These are phyloP conservation scores for Fusarium sp. DNA, from an alignment of 2,329 filamentous ascomycete genomes.

Conservation along the genomic window DNA sequence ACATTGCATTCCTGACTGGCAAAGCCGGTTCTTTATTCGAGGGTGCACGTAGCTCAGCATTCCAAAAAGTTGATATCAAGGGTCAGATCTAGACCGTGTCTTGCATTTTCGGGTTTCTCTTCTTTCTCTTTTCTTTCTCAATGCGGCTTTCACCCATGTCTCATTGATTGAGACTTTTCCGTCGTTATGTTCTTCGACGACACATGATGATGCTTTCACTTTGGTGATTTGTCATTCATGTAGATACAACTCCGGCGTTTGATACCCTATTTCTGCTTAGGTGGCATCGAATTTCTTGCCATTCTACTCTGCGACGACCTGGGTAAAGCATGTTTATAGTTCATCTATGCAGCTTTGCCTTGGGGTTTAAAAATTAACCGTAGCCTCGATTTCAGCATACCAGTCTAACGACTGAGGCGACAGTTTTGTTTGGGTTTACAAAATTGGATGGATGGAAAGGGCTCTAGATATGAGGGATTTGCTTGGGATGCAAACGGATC, in stretches of 20 bases:
- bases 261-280: slow-evolving; percentile 43
- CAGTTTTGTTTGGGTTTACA: slow-evolving; percentile 16
- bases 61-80: slow-evolving; percentile 94
- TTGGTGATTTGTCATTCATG: slow-evolving; percentile 40
- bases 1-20: slow-evolving; percentile 77
- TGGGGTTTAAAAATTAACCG: slow-evolving; percentile 41
- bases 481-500: not conserved
- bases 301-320: slow-evolving; percentile 23
- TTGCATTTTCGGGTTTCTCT: slow-evolving; percentile 25
- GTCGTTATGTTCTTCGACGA: slow-evolving; percentile 34
- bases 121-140: slow-evolving; percentile 17
- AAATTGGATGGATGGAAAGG: slow-evolving; percentile 36
- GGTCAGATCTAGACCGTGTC: slow-evolving; percentile 80
- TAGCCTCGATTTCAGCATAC: slow-evolving; percentile 37
- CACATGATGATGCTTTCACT: slow-evolving; percentile 35
- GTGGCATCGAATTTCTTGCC: slow-evolving; percentile 23
- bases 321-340: slow-evolving; percentile 2
- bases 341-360: slow-evolving; percentile 17
- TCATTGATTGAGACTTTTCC: slow-evolving; percentile 17
- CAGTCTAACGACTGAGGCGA: slow-evolving; percentile 18
- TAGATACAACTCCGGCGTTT: slow-evolving; percentile 43
- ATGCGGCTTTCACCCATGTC: slow-evolving; percentile 21
- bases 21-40: slow-evolving; percentile 83
- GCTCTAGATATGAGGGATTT: slow-evolving; percentile 22
- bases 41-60: slow-evolving; percentile 75